Conservation (phyloP, 169 alveolate species). For the Neospora caninum region DNA sequence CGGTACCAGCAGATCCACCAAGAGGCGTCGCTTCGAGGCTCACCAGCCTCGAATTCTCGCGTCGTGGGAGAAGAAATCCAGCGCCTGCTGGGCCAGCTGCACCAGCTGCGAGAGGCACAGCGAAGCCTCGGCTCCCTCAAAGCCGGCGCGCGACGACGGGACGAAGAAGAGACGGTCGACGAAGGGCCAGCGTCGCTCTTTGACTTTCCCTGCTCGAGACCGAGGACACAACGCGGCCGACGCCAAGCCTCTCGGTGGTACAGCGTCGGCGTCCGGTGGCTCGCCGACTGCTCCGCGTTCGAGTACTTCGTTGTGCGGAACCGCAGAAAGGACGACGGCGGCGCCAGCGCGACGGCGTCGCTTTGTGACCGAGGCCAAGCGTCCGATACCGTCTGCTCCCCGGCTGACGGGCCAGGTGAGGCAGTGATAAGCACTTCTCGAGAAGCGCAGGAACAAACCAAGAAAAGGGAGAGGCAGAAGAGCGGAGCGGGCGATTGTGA, state of each 20-base stretch:
- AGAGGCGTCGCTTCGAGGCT: background rate
- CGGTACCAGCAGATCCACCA: background rate
- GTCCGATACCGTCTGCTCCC: background rate
- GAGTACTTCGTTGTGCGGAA: conserved; percentile 26
- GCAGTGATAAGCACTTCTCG: background rate
- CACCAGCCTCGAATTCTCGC: background rate
- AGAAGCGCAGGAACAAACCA: too few relatives aligned
- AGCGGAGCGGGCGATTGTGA: too few relatives aligned
- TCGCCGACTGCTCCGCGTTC: background rate
- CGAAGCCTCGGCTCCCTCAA: background rate
- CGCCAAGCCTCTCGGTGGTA: conserved; percentile 13
- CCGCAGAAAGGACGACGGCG: background rate
- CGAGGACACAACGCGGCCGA: background rate
- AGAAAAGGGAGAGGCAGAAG: too few relatives aligned
- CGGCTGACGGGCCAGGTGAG: background rate
- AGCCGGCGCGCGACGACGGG: background rate
- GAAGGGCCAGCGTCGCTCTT: background rate
- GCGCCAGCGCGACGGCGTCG: background rate
- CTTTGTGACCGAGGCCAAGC: background rate
- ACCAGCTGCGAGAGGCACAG: background rate
- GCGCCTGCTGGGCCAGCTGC: background rate
- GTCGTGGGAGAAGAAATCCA: background rate
- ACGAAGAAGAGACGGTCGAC: background rate
- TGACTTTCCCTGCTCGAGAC: background rate
- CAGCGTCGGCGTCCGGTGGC: conserved; percentile 30